Evolutionary conservation across 176 grass and related monocot species (phyloP).

Genomic region (Avena insularis): DNA sequence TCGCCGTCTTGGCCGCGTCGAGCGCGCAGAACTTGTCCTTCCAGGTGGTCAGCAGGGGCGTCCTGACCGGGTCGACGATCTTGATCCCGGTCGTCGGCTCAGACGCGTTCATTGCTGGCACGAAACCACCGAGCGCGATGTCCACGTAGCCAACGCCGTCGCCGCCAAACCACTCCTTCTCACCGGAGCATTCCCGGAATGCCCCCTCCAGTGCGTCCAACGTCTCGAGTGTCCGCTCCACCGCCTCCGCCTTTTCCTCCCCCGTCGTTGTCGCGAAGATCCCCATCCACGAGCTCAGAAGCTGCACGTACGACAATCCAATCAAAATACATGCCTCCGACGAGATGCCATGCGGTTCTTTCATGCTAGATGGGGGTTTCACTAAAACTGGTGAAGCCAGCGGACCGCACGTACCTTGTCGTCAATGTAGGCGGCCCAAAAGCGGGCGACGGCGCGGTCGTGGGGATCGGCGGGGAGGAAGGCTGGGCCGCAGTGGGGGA

Average conservation of each 20-base stretch:
- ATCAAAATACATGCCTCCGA: background rate
- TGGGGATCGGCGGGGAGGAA: constrained; percentile 53
- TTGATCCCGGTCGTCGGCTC: constrained; percentile 40
- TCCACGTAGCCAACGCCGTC: constrained; percentile 56
- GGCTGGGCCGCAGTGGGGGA: background rate
- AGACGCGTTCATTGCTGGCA: constrained; percentile 41
- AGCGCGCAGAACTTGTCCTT: constrained; percentile 44
- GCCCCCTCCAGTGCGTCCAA: constrained; percentile 50
- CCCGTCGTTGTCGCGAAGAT: constrained; percentile 16
- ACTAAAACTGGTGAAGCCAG: background rate
- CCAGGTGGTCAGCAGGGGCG: constrained; percentile 55
- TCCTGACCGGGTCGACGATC: constrained; percentile 44
- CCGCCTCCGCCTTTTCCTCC: constrained; percentile 31
- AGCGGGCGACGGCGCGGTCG: constrained; percentile 52
- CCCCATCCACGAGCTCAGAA: constrained; percentile 35
- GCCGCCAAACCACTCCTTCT: constrained; percentile 56
- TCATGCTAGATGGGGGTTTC: background rate
- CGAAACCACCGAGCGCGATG: constrained; percentile 46
- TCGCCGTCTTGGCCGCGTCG: constrained; percentile 42
- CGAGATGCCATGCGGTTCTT: background rate
- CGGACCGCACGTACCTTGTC: constrained; percentile 41
- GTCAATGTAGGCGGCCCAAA: constrained; percentile 64
- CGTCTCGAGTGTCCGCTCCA: background rate
- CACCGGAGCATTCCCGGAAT: constrained; percentile 8
- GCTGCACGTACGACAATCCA: constrained; percentile 1